Evolutionary conservation across 768 basidiomycete species (phyloP).

Genomic region (Terana coerulea): DNA sequence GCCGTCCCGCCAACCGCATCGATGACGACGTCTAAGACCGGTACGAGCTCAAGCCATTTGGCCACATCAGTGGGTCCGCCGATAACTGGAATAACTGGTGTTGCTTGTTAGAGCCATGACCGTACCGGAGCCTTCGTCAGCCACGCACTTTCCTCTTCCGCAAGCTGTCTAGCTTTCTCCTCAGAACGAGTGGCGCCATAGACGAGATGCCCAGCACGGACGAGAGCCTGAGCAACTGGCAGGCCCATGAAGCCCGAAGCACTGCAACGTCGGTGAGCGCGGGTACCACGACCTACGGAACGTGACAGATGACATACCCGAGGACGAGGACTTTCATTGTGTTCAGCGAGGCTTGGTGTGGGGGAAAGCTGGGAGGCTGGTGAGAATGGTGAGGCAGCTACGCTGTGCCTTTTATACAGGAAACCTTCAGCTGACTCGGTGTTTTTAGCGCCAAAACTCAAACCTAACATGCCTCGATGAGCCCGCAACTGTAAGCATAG

Average conservation of each 20-base stretch:
- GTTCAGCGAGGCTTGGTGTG: neutral
- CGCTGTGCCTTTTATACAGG: neutral
- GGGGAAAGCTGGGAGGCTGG: neutral
- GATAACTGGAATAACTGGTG: slow-evolving; percentile 35
- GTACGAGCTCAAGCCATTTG: slow-evolving; percentile 25
- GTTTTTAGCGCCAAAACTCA: no score
- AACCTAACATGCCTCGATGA: no score
- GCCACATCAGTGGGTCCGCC: slow-evolving; percentile 23
- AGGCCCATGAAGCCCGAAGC: slow-evolving; percentile 43
- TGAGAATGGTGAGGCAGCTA: neutral
- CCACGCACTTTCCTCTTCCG: slow-evolving; percentile 37
- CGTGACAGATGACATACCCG: slow-evolving; percentile 14
- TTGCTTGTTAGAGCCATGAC: neutral
- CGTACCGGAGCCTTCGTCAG: neutral
- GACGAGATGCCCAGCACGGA: slow-evolving; percentile 42
- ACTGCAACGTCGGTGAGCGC: slow-evolving; percentile 18
- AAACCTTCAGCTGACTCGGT: no score
- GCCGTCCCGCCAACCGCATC: slow-evolving; percentile 26
- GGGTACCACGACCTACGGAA: neutral
- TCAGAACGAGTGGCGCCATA: slow-evolving; percentile 40
- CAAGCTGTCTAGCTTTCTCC: slow-evolving; percentile 30
- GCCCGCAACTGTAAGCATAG: no score
- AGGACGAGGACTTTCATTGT: slow-evolving; percentile 25
- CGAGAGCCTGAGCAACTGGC: slow-evolving; percentile 40
- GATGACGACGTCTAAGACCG: slow-evolving; percentile 33